These are phyloP conservation scores for Diospyros kaki DNA, from an alignment of 148 eudicot genomes.

Conservation along the genomic window DNA sequence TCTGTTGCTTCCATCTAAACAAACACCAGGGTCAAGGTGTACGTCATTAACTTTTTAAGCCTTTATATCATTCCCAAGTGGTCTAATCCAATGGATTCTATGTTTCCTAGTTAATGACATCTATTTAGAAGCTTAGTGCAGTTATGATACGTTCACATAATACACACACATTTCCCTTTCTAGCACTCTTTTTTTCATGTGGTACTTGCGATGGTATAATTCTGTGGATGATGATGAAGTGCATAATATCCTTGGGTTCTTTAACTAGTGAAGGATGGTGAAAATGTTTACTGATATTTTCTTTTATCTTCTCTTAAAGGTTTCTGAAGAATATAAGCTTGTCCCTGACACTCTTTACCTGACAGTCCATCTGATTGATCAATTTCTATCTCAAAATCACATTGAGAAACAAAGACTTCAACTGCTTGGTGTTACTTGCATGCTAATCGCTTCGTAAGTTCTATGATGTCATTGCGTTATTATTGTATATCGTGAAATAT, in stretches of 20 bases:
- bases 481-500: background rate
- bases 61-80: background rate
- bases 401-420: conserved; percentile 82
- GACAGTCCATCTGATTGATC: conserved; percentile 79
- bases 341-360: conserved; percentile 90
- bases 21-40: background rate
- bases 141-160: background rate
- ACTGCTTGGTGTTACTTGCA: conserved; percentile 88
- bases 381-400: conserved; percentile 64
- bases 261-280: background rate
- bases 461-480: background rate
- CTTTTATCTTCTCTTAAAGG: conserved; percentile 33
- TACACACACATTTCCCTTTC: background rate
- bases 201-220: background rate
- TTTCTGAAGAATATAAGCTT: conserved; percentile 77
- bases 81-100: background rate
- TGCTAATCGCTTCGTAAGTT: conserved; percentile 97
- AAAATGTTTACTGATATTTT: too few species aligned
- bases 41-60: background rate
- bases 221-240: too few species aligned
- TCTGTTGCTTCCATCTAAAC: conserved; percentile 2
- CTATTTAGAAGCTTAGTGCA: background rate
- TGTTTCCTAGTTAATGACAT: background rate
- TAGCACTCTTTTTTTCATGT: background rate
- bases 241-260: background rate